Conservation (phyloP, 2,329 filamentous ascomycete genomes). For the Aurifilum marmelostoma region DNA sequence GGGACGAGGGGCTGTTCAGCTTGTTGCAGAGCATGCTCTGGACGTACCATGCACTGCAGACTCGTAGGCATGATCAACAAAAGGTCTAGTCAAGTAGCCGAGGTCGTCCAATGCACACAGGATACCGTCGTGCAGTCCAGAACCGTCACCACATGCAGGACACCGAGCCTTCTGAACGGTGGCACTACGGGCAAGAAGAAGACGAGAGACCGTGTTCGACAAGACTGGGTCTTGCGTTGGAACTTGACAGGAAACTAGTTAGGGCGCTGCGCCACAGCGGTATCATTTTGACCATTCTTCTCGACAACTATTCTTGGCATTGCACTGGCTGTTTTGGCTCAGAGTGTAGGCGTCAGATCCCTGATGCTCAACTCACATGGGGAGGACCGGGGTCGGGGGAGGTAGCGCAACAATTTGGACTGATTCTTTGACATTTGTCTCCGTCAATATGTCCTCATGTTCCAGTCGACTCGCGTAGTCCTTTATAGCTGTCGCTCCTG, state of each 20-base stretch:
- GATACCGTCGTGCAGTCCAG: background rate
- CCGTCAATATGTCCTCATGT: background rate
- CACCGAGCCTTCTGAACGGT: background rate
- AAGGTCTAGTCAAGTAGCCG: background rate
- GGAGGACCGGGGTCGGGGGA: background rate
- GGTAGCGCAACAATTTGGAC: constrained; percentile 3
- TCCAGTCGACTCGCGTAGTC: too few relatives aligned
- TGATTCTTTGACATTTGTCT: constrained; percentile 1
- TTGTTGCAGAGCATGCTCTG: background rate
- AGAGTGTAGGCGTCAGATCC: background rate
- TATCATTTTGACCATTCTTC: constrained; percentile 13
- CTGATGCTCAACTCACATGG: background rate
- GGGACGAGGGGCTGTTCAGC: background rate
- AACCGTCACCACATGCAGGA: background rate
- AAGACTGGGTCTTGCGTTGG: constrained; percentile 1
- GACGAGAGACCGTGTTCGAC: background rate
- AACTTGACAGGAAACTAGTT: background rate
- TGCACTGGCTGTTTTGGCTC: background rate
- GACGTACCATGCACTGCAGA: too few relatives aligned
- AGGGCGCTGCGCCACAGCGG: background rate
- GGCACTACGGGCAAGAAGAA: background rate
- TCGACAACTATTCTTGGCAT: background rate
- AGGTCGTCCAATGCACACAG: background rate
- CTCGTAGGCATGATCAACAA: background rate
- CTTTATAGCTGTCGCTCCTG: background rate